These are phyloP conservation scores for Gossypium lobatum DNA, from an alignment of 441 rosid genomes.

Conservation along the genomic window DNA sequence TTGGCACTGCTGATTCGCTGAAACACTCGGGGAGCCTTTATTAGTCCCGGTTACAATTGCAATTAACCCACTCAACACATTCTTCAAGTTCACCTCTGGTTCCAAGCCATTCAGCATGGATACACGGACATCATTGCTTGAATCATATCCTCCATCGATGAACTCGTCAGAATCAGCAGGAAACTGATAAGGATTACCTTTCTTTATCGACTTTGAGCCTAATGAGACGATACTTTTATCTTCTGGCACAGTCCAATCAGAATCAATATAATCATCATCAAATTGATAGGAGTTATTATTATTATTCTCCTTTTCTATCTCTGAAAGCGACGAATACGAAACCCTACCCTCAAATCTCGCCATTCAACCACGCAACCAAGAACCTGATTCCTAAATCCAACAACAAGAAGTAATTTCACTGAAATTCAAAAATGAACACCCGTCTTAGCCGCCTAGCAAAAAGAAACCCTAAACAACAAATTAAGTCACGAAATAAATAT, in stretches of 20 bases:
- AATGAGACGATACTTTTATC: slow-evolving; percentile 10
- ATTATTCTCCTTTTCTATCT: slow-evolving; percentile 30
- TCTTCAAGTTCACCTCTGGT: slow-evolving; percentile 80
- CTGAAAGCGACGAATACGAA: slow-evolving; percentile 36
- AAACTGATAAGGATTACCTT: slow-evolving; percentile 34
- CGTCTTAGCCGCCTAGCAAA: background rate
- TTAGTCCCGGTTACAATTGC: slow-evolving; percentile 76
- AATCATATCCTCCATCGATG: slow-evolving; percentile 52
- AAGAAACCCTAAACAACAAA: background rate
- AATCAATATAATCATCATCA: slow-evolving; percentile 35
- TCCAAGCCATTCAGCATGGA: slow-evolving; percentile 16
- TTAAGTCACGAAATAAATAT: background rate
- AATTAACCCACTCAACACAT: slow-evolving; percentile 63
- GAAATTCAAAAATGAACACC: background rate
- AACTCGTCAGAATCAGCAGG: slow-evolving; percentile 44
- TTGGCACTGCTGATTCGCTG: slow-evolving; percentile 30
- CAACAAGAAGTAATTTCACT: background rate
- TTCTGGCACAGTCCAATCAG: slow-evolving; percentile 35
- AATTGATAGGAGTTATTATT: slow-evolving; percentile 23
- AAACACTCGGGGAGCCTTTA: slow-evolving; percentile 25
- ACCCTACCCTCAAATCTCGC: slow-evolving; percentile 39
- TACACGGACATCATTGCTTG: slow-evolving; percentile 28
- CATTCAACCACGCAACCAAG: slow-evolving; percentile 34
- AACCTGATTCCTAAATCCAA: background rate
- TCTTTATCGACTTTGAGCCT: slow-evolving; percentile 28